Base-by-base conservation (phyloP, 176 grass and related monocot species). In the Typha latifolia region DNA sequence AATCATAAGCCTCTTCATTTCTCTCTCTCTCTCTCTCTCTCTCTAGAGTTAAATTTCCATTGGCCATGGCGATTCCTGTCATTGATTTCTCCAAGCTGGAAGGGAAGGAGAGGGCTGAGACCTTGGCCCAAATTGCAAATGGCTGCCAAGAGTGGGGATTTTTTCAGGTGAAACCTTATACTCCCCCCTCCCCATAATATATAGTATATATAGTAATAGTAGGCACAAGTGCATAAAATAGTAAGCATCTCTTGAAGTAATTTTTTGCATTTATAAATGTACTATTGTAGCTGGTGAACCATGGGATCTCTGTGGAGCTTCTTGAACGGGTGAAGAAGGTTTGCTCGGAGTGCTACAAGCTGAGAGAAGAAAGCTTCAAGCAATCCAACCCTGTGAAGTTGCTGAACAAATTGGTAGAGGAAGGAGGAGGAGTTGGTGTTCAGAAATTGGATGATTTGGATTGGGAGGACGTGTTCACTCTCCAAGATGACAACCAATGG, bases 271-370 rank as follows among this genome's bases (percentile, higher is more conserved):
- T n/a, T n/a, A n/a, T n/a, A n/a, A n/a, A n/a, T n/a, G n/a, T n/a
- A n/a, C n/a, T n/a, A n/a, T n/a, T n/a, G n/a, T 49, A 90, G 87
- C 79, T 96, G 23, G 77, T 88, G 74, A 96, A 96, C 62, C 90
- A 89, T 12, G 92, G 92, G 55, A 96, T 96, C 71, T 49, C 92
- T 14, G 72, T 61, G 14, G 88, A 96, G 74, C 82, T 96, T 15
- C 80, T 96, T 6, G 92, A 88, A 71, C 70, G 82, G 53, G 92
- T 91, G 69, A 96, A 96, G 85, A 91, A 86, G 77, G 88, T 89
- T n/a, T 79, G 84, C 68, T 62, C 14, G 0, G 88, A 96, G 49
- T 77, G 65, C 77, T 96, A 96, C 74, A 91, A 82, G 80, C 31
- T 85, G 29, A 82, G 88, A 0, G 88, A 83, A 13, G 82, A 82